Conservation (phyloP, 495 filamentous ascomycete species). For the Glutinoglossum americanum region DNA sequence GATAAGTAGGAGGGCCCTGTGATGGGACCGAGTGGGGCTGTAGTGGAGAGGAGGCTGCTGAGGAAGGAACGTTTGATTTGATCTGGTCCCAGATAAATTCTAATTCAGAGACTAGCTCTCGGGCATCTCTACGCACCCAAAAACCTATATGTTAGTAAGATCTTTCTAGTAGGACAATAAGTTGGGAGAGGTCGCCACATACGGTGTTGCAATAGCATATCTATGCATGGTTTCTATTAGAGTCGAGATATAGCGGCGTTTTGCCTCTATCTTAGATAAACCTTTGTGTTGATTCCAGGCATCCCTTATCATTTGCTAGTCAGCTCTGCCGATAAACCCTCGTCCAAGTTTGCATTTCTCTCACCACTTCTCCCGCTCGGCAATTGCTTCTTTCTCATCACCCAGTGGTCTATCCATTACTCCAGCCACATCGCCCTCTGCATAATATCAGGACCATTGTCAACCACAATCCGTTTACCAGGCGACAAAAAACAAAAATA, state of each 20-base stretch:
- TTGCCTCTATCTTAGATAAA: slow-evolving; percentile 72
- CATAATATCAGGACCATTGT: not conserved
- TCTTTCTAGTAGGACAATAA: not conserved
- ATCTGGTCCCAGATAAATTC: slow-evolving; percentile 99
- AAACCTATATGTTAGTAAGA: not conserved
- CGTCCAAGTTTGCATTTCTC: slow-evolving; percentile 1
- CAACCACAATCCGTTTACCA: not conserved
- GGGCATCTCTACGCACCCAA: slow-evolving; percentile 34
- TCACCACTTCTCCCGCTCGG: slow-evolving; percentile 42
- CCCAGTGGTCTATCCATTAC: slow-evolving; percentile 68
- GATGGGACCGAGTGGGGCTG: slow-evolving; percentile 5
- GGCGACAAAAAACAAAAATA: slow-evolving; percentile 2
- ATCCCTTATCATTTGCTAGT: slow-evolving; percentile 29
- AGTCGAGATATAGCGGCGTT: slow-evolving; percentile 77
- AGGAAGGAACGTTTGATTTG: slow-evolving; percentile 54
- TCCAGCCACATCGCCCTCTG: slow-evolving; percentile 80
- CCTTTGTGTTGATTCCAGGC: slow-evolving; percentile 78
- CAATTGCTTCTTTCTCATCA: slow-evolving; percentile 27
- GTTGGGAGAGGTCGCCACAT: slow-evolving; percentile 10
- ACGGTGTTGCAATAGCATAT: slow-evolving; percentile 64
- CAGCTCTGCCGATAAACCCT: not conserved
- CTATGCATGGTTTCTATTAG: slow-evolving; percentile 92
- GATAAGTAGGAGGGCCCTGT: not conserved
- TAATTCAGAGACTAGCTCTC: slow-evolving; percentile 76
- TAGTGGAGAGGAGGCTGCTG: slow-evolving; percentile 25